Evolutionary conservation across 768 basidiomycete species (phyloP).

Genomic region (Calocera cornea): DNA sequence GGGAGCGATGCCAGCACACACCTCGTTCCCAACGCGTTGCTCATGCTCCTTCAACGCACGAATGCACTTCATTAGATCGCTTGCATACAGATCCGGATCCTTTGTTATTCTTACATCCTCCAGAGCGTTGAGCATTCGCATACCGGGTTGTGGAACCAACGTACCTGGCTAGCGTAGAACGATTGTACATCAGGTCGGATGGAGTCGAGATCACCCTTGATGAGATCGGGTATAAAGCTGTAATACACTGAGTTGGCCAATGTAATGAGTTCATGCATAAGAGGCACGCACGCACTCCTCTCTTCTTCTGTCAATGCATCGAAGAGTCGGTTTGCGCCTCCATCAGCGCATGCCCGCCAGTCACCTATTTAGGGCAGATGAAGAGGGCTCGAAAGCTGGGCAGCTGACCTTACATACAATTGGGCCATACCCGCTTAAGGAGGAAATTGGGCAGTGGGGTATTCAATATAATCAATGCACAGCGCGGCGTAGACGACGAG

Average conservation of each 20-base stretch:
- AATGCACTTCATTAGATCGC: slow-evolving; percentile 93
- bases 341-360: slow-evolving; percentile 68
- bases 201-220: slow-evolving; percentile 93
- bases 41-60: slow-evolving; percentile 47
- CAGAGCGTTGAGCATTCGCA: no score
- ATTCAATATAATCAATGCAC: slow-evolving; percentile 76
- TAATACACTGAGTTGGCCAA: neutral
- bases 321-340: slow-evolving; percentile 72
- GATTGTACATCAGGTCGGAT: slow-evolving; percentile 55
- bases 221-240: slow-evolving; percentile 68
- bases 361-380: slow-evolving; percentile 13
- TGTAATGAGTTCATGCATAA: neutral
- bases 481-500: neutral
- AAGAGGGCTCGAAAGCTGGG: slow-evolving; percentile 28
- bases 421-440: slow-evolving; percentile 43
- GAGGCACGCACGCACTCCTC: neutral
- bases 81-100: slow-evolving; percentile 69
- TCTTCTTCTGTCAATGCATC: slow-evolving; percentile 31
- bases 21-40: slow-evolving; percentile 27
- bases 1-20: slow-evolving; percentile 19
- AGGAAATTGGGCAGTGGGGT: slow-evolving; percentile 62
- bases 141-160: slow-evolving; percentile 12
- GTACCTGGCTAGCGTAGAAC: slow-evolving; percentile 52
- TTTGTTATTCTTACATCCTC: slow-evolving; percentile 56
- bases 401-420: slow-evolving; percentile 21